These are phyloP conservation scores for Leptographium radiaticola DNA, from an alignment of 2,329 filamentous ascomycete species.

Conservation along the genomic window DNA sequence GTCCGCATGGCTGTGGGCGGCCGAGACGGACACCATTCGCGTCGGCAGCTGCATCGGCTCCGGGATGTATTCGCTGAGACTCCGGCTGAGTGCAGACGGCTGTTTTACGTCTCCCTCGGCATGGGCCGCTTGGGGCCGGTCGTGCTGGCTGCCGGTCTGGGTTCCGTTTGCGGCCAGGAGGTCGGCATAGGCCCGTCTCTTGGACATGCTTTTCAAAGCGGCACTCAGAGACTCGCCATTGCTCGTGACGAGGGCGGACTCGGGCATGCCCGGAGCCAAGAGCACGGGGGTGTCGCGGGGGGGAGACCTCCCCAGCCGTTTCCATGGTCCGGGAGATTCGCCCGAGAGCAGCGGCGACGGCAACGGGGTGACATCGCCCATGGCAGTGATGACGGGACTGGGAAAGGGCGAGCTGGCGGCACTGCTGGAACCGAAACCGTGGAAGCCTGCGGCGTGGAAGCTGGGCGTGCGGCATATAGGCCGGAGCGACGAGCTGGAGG, in stretches of 20 bases:
- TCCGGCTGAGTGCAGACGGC: constrained; percentile 59
- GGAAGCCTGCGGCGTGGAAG: constrained; percentile 37
- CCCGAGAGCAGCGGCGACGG: constrained; percentile 58
- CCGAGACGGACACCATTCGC: constrained; percentile 62
- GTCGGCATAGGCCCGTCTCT: constrained; percentile 43
- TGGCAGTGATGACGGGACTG: constrained; percentile 60
- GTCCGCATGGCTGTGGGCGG: constrained; percentile 35
- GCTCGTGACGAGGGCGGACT: constrained; percentile 35
- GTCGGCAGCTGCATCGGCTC: constrained; percentile 55
- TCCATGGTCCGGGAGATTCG: constrained; percentile 57
- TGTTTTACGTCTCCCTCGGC: constrained; percentile 16
- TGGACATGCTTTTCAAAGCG: constrained; percentile 37
- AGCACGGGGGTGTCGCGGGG: constrained; percentile 27
- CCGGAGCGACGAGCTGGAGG: constrained; percentile 31
- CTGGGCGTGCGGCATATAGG: constrained; percentile 48
- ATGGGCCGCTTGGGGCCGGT: neutral
- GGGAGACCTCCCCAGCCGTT: constrained; percentile 33
- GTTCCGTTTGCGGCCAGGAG: constrained; percentile 20
- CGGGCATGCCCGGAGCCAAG: constrained; percentile 21
- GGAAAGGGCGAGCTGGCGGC: constrained; percentile 55
- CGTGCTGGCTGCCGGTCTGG: constrained; percentile 13
- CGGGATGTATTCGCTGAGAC: constrained; percentile 77
- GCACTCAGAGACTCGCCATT: constrained; percentile 39
- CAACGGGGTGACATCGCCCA: constrained; percentile 67
- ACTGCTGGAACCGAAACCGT: constrained; percentile 35